Evolutionary conservation across 1,284 basidiomycete genomes (phyloP).

Genomic region (Xanthoconium separans): DNA sequence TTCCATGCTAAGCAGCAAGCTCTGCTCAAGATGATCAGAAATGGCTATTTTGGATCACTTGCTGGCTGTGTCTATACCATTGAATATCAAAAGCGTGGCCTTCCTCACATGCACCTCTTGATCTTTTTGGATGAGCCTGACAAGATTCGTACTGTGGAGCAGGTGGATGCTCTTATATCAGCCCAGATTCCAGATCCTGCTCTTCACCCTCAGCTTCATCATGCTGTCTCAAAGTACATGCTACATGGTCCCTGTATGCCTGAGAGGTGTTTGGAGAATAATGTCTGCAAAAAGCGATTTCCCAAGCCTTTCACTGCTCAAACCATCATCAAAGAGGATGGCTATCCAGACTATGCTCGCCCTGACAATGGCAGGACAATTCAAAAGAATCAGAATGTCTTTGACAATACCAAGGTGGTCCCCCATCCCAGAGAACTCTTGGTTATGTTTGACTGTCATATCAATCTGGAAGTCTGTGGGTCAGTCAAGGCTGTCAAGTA

Average conservation of each 20-base stretch:
- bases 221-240: constrained; percentile 4
- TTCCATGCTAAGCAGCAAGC: not conserved
- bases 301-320: not conserved
- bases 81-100: not conserved
- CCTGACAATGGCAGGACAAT: constrained; percentile 9
- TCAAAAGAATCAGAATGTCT: not conserved
- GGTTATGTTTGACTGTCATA: constrained; percentile 43
- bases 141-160: not conserved
- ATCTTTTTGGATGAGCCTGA: not conserved
- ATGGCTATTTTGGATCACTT: not conserved
- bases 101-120: not conserved
- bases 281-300: constrained; percentile 9
- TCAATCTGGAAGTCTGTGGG: constrained; percentile 41
- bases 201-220: not conserved
- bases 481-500: constrained; percentile 39
- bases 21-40: not conserved
- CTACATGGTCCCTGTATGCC: constrained; percentile 9
- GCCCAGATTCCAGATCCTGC: constrained; percentile 3
- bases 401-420: constrained; percentile 1
- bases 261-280: constrained; percentile 3
- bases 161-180: not conserved
- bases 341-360: too few species aligned
- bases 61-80: not conserved
- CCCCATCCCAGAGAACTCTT: constrained; percentile 1
- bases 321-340: constrained; percentile 10